A percentile compares a stretch with the other conserved stretches of the same genome.
Conservation (phyloP, 371 early-diverging fungal species). For the Mucor ambiguus region DNA sequence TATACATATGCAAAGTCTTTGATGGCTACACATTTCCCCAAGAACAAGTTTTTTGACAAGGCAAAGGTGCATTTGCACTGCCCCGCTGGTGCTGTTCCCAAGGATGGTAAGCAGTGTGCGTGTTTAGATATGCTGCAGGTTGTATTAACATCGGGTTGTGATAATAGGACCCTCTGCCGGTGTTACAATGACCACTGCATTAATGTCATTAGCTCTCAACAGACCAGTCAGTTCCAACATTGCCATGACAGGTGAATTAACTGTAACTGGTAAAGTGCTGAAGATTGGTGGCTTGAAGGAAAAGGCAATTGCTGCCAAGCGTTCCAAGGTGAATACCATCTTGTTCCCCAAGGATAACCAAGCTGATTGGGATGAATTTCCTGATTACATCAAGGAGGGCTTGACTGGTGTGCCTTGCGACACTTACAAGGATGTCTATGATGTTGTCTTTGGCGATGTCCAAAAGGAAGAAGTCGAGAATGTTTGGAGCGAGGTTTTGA, state of each 20-base stretch:
- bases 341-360: slow-evolving; percentile 90
- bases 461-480: slow-evolving; percentile 27
- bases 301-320: slow-evolving; percentile 96
- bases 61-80: slow-evolving; percentile 94
- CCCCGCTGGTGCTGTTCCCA: slow-evolving; percentile 97
- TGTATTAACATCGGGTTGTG: no score
- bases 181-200: slow-evolving; percentile 92
- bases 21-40: slow-evolving; percentile 72
- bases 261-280: slow-evolving; percentile 94
- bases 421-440: slow-evolving; percentile 77
- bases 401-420: slow-evolving; percentile 83
- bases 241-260: slow-evolving; percentile 98
- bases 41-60: slow-evolving; percentile 89
- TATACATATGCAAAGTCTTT: slow-evolving; percentile 91
- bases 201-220: slow-evolving; percentile 88
- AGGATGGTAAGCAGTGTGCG: slow-evolving; percentile 73
- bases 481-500: slow-evolving; percentile 25
- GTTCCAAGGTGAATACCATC: slow-evolving; percentile 87
- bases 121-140: not conserved
- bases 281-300: slow-evolving; percentile 98
- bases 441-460: slow-evolving; percentile 26
- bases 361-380: slow-evolving; percentile 95
- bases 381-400: slow-evolving; percentile 90
- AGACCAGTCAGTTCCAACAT: slow-evolving; percentile 75
- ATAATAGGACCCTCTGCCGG: slow-evolving; percentile 92